These are phyloP conservation scores for Citrus trifoliata DNA, from an alignment of 345 rosid genomes.

Conservation along the genomic window DNA sequence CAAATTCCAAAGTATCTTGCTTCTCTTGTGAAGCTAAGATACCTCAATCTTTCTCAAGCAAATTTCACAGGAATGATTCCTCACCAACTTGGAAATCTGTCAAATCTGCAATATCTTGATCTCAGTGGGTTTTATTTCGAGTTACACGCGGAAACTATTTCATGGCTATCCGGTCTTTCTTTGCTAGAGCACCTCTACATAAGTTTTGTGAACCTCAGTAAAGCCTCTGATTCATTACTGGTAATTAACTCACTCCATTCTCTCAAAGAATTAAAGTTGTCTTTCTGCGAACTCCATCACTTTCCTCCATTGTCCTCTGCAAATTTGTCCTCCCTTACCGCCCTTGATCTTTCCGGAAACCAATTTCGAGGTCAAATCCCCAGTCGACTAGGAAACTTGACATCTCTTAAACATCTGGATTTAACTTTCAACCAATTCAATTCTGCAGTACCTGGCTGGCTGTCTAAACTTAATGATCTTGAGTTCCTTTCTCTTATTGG, in stretches of 20 bases:
- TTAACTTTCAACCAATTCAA: neutral
- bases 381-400: neutral
- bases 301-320: neutral
- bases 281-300: neutral
- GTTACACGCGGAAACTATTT: too few species aligned
- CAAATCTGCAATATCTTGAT: neutral
- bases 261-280: constrained; percentile 5
- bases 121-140: neutral
- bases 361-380: neutral
- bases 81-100: too few species aligned
- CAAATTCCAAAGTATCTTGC: constrained; percentile 1
- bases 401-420: constrained; percentile 3
- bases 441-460: constrained; percentile 16
- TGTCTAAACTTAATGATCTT: constrained; percentile 10
- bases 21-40: neutral
- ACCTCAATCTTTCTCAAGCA: too few species aligned
- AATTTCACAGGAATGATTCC: too few species aligned
- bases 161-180: constrained; percentile 20
- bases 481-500: neutral
- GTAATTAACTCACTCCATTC: constrained; percentile 8
- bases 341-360: constrained; percentile 18
- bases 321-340: constrained; percentile 17
- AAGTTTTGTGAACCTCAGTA: neutral
- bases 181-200: neutral
- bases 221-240: neutral